phyloP scores from a whole-genome alignment of 1,284 basidiomycete species.

The Irpex rosettiformis region DNA sequence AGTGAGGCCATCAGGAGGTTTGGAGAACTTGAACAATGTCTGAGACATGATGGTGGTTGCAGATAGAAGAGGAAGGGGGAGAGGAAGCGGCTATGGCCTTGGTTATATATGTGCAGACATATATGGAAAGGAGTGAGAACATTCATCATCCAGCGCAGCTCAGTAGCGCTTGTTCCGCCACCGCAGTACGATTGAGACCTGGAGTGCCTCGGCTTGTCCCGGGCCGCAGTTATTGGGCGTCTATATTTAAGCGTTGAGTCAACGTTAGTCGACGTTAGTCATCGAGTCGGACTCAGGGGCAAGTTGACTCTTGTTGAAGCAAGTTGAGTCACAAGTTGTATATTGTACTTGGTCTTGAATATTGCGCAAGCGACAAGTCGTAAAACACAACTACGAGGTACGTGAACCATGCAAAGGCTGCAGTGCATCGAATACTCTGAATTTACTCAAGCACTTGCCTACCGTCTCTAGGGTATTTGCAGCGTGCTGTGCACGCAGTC shows the following conservation, averaged over 20 bases:
- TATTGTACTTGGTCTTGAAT: no score
- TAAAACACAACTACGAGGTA: no score
- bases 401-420: no score
- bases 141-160: background rate
- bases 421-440: no score
- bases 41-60: constrained; percentile 23
- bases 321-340: no score
- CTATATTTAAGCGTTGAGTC: background rate
- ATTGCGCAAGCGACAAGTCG: no score
- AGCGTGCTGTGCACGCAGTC: no score
- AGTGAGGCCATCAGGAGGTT: constrained; percentile 35
- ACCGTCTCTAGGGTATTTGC: no score
- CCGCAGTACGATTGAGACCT: constrained; percentile 4
- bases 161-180: background rate
- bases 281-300: no score
- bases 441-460: no score
- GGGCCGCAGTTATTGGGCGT: background rate
- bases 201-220: constrained; percentile 4
- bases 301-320: no score
- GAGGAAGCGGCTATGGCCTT: background rate
- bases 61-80: constrained; percentile 2
- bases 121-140: background rate
- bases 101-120: background rate
- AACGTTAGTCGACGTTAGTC: background rate
- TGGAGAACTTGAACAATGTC: constrained; percentile 29